A percentile compares a stretch with the other conserved stretches of the same genome.
phyloP scores from a whole-genome alignment of 306 rosid species.

The Citrullus amarus region DNA sequence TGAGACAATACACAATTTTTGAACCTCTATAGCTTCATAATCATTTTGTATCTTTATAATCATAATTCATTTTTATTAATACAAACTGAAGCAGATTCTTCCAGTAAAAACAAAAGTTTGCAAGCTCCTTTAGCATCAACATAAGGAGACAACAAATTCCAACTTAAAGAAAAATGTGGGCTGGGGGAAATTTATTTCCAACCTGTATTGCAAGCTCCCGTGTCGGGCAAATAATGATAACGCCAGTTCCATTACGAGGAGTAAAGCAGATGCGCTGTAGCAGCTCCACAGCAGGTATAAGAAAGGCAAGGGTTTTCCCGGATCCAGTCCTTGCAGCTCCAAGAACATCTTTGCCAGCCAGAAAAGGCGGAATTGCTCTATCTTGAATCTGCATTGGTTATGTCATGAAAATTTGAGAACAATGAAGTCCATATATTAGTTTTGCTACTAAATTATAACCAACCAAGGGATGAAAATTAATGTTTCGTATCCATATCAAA shows the following conservation, averaged over 20 bases:
- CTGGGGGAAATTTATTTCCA: background rate
- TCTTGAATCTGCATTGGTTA: slow-evolving; percentile 72
- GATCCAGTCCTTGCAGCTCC: slow-evolving; percentile 99
- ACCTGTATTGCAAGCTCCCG: slow-evolving; percentile 99
- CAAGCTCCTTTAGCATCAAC: background rate
- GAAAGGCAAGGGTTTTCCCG: slow-evolving; percentile 89
- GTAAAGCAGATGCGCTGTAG: slow-evolving; percentile 36
- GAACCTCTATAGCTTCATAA: background rate
- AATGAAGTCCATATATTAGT: background rate
- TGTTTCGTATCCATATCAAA: background rate
- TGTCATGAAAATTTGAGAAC: background rate
- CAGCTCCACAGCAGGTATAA: slow-evolving; percentile 86
- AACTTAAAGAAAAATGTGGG: background rate
- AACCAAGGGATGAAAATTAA: background rate
- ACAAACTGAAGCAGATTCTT: background rate
- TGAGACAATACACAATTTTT: background rate
- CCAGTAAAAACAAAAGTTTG: background rate
- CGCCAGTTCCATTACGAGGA: slow-evolving; percentile 74
- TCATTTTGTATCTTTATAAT: background rate
- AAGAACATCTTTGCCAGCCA: slow-evolving; percentile 72
- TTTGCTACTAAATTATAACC: background rate
- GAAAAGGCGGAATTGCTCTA: slow-evolving; percentile 51
- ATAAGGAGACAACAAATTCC: background rate
- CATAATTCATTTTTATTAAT: background rate
- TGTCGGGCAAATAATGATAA: slow-evolving; percentile 79